Base-by-base conservation (phyloP, 1,284 basidiomycete genomes). In the Papiliotrema fonsecae region DNA sequence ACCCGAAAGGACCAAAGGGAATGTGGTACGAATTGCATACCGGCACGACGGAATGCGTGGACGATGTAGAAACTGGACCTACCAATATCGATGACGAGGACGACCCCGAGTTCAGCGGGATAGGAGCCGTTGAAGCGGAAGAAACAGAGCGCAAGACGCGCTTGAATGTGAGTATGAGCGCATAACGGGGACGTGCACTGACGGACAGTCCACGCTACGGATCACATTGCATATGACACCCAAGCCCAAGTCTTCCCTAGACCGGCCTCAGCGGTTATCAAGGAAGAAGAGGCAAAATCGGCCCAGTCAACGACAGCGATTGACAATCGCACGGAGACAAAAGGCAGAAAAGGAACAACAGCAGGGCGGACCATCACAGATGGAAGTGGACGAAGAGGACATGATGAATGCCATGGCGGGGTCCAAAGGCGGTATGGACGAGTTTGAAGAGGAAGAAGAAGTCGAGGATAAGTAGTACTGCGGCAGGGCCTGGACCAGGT, bases 1-100 rank as follows among this genome's bases (percentile, higher is more conserved):
- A 80, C 64, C 63, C 82, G 0, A 37, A 49, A 25, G 67, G 68
- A 4, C 57, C 58, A 59, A 74, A 44, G 76, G 82, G 54, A 81
- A 87, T 61, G 81, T 92, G 28, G 78, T 81, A 81, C 31, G 81
- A 87, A 58, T 76, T 88, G 28, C 75, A 74, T 14, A 92, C 89
- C 0, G 85, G 85, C 2, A 89, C 85, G 0, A 79, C 84, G 22
- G 82, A 85, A 54, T 83, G 89, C 35, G 78, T 82, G 47, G 90
- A 93, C 56, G 88, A 92, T 70, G 63, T 92, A 22, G 54, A 49
- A 14, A 52, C 26, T 16, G 7, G 16, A 6, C 10, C 30, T 16
- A 18, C 37, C 3, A 24, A 37, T 4, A 21, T 24, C 19, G 37
- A 39, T 32, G 68, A 55, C 13, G 55, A 52, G 19, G 64, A 67